Conservation (phyloP, 768 basidiomycete species). For the Inosperma sp. region DNA sequence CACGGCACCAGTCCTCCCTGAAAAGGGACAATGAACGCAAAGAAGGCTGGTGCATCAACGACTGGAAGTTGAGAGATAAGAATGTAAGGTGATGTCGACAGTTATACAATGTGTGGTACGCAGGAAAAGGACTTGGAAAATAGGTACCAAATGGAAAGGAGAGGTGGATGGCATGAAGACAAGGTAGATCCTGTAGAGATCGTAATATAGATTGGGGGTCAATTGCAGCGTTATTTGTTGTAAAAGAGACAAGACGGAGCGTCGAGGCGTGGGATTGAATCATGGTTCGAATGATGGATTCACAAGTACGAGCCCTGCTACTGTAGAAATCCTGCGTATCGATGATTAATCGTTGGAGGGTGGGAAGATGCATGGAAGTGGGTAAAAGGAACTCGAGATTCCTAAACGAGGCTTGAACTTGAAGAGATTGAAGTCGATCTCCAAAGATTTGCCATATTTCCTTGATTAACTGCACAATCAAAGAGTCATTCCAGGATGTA, state of each 20-base stretch:
- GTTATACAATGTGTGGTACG: neutral
- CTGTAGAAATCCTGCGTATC: neutral
- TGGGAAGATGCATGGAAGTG: neutral
- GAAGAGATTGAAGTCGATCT: neutral
- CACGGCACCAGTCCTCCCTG: neutral
- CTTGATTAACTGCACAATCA: neutral
- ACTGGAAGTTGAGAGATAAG: neutral
- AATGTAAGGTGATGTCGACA: neutral
- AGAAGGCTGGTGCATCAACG: neutral
- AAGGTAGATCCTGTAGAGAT: neutral
- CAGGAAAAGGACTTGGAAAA: neutral
- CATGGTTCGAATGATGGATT: neutral
- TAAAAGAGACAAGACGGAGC: neutral
- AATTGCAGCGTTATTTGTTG: neutral
- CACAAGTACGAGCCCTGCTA: neutral
- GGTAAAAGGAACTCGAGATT: neutral
- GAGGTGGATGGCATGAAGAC: neutral
- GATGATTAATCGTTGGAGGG: neutral
- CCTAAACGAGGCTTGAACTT: neutral
- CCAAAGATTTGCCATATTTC: neutral
- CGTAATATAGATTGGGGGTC: neutral
- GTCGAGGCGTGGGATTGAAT: neutral
- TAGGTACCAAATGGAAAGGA: neutral
- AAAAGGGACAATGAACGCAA: neutral
- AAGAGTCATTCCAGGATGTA: neutral